phyloP scores from a whole-genome alignment of 768 basidiomycete genomes.

The Lentinula raphanica region DNA sequence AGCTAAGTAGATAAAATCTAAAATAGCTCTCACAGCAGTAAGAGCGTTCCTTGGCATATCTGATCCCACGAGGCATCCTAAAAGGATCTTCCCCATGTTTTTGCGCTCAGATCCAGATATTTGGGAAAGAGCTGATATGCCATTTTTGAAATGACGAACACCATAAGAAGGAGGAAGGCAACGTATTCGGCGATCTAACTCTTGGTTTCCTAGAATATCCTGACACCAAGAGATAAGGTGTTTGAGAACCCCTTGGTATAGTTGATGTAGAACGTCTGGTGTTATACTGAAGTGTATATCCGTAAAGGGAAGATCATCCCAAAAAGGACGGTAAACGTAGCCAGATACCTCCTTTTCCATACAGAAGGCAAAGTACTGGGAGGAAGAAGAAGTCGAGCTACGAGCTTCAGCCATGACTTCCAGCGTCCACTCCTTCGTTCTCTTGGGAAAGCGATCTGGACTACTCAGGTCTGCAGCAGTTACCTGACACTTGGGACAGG shows the following conservation, averaged over 20 bases:
- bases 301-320: constrained; percentile 32
- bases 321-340: constrained; percentile 27
- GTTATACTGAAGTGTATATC: constrained; percentile 38
- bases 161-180: constrained; percentile 23
- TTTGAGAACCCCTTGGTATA: constrained; percentile 44
- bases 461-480: background rate
- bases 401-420: background rate
- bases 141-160: too few species aligned
- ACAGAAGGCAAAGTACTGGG: background rate
- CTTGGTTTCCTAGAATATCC: constrained; percentile 16
- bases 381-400: background rate
- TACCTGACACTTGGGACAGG: background rate
- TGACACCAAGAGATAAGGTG: constrained; percentile 34
- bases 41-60: constrained; percentile 8
- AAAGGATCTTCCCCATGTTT: constrained; percentile 22
- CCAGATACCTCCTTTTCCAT: background rate
- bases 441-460: background rate
- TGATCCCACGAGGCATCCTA: constrained; percentile 16
- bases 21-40: constrained; percentile 17
- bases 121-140: constrained; percentile 30
- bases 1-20: constrained; percentile 29
- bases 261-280: constrained; percentile 44
- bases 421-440: background rate
- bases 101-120: constrained; percentile 32
- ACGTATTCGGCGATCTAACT: constrained; percentile 33